phyloP scores from a whole-genome alignment of 768 basidiomycete species.

The Phylloporus arenicola region DNA sequence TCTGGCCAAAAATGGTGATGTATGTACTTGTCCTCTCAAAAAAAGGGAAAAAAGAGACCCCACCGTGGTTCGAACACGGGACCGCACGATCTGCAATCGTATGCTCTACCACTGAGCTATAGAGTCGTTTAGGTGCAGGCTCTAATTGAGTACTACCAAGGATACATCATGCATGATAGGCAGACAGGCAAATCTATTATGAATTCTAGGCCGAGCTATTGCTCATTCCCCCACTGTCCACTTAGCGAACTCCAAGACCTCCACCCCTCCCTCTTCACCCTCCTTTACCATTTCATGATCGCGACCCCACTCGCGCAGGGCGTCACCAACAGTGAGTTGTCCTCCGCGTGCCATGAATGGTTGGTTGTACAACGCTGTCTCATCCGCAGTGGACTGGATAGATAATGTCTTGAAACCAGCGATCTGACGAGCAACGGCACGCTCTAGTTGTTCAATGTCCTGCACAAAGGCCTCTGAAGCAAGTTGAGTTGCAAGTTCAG shows the following conservation, averaged over 20 bases:
- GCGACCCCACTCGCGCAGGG: conserved; percentile 49
- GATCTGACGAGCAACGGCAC: conserved; percentile 78
- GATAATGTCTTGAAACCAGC: conserved; percentile 70
- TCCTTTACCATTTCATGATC: conserved; percentile 40
- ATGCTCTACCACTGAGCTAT: conserved; percentile 52
- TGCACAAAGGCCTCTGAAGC: conserved; percentile 43
- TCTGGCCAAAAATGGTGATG: no score
- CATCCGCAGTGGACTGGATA: conserved; percentile 40
- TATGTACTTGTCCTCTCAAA: no score
- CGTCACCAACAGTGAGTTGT: conserved; percentile 32
- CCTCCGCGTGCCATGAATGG: conserved; percentile 73
- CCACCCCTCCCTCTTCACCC: conserved; percentile 29
- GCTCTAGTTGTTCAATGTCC: conserved; percentile 61
- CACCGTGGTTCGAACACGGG: conserved; percentile 55
- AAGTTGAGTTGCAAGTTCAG: conserved; percentile 40
- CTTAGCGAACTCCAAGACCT: conserved; percentile 50
- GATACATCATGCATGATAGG: neutral
- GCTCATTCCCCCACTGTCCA: conserved; percentile 53
- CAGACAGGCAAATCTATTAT: neutral
- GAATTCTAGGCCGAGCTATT: neutral
- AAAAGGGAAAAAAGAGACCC: conserved; percentile 17
- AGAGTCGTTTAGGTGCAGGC: conserved; percentile 10
- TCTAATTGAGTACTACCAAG: neutral
- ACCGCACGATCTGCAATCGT: conserved; percentile 55
- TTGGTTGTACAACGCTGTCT: conserved; percentile 62